Conservation (phyloP, 2,329 filamentous ascomycete genomes). For the Didymella arachidicola region DNA sequence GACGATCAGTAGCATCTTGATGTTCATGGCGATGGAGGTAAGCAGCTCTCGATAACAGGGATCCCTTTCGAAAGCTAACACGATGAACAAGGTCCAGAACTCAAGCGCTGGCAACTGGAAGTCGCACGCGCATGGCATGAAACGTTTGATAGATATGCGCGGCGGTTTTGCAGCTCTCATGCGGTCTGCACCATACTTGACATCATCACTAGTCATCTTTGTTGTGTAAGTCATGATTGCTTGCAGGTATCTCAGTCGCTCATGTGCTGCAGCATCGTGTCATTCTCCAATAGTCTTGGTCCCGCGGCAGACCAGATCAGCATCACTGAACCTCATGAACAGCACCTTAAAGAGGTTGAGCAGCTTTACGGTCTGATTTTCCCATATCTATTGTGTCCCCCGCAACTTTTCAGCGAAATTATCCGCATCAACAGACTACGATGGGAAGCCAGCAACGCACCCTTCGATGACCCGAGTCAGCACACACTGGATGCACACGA, state of each 20-base stretch:
- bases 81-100: slow-evolving; percentile 34
- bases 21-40: slow-evolving; percentile 44
- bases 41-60: neutral
- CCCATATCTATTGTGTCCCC: slow-evolving; percentile 40
- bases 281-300: slow-evolving; percentile 38
- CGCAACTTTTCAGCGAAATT: slow-evolving; percentile 33
- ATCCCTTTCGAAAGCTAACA: neutral
- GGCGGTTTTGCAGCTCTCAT: slow-evolving; percentile 36
- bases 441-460: slow-evolving; percentile 19
- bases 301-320: slow-evolving; percentile 38
- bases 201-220: slow-evolving; percentile 34
- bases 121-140: slow-evolving; percentile 37
- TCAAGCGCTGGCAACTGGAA: slow-evolving; percentile 36
- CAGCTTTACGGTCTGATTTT: slow-evolving; percentile 39
- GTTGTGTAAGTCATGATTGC: slow-evolving; percentile 30
- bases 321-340: slow-evolving; percentile 21
- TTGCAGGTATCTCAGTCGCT: neutral
- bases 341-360: slow-evolving; percentile 27
- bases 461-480: slow-evolving; percentile 11
- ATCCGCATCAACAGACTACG: slow-evolving; percentile 39
- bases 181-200: slow-evolving; percentile 27
- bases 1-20: slow-evolving; percentile 40
- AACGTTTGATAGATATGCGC: slow-evolving; percentile 38
- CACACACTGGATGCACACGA: slow-evolving; percentile 28
- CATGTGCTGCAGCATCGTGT: slow-evolving; percentile 28